Conservation (phyloP, 805 yeast species). For the Metschnikowia chrysomelidarum region DNA sequence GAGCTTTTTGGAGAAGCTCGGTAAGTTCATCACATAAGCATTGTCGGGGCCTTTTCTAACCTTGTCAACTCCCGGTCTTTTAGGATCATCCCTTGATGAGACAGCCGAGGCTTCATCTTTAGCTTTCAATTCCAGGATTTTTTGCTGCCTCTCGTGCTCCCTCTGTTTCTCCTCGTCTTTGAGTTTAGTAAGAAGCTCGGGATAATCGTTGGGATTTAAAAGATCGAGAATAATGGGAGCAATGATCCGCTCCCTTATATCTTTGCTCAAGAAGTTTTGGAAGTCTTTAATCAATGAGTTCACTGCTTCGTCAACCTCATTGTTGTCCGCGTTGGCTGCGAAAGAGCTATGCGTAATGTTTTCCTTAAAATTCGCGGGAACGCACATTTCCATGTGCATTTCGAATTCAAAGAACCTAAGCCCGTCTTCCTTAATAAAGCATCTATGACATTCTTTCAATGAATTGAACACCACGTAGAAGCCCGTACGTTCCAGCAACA, state of each 20-base stretch:
- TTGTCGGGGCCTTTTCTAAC: conserved; percentile 3
- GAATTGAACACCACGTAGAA: conserved; percentile 69
- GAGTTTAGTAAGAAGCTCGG: conserved; percentile 41
- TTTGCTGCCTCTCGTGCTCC: conserved; percentile 15
- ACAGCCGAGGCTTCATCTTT: neutral
- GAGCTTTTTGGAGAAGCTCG: conserved; percentile 35
- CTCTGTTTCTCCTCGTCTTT: conserved; percentile 26
- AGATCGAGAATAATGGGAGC: conserved; percentile 66
- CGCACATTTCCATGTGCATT: conserved; percentile 56
- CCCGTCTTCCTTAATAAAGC: conserved; percentile 63
- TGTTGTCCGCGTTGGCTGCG: conserved; percentile 20
- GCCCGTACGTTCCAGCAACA: conserved; percentile 62
- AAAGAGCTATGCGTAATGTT: conserved; percentile 14
- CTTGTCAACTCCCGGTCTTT: conserved; percentile 1
- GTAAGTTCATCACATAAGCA: conserved; percentile 22
- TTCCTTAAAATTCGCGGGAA: conserved; percentile 43
- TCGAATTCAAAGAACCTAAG: conserved; percentile 44
- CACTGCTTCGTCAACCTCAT: conserved; percentile 57
- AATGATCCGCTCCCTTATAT: conserved; percentile 68
- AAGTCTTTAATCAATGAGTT: conserved; percentile 61
- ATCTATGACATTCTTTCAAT: conserved; percentile 54
- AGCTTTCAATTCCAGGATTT: conserved; percentile 2
- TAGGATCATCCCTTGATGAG: too few relatives aligned
- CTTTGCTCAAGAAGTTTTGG: conserved; percentile 59
- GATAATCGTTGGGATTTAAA: conserved; percentile 58